A percentile compares a stretch with the other conserved stretches of the same genome.
These are phyloP conservation scores for Odontarrhena argentea DNA, from an alignment of 345 rosid species.

Conservation along the genomic window DNA sequence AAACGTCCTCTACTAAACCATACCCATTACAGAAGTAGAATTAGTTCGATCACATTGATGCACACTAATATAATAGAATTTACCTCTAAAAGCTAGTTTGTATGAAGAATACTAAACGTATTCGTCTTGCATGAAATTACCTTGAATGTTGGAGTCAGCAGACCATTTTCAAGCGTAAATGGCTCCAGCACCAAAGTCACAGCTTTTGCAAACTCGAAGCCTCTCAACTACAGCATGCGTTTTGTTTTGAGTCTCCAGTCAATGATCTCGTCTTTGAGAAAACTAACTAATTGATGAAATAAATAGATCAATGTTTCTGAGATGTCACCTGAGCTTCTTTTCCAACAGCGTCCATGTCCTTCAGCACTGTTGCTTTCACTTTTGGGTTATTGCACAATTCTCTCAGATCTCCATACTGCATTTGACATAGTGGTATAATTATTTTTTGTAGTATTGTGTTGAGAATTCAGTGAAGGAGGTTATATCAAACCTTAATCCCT, in stretches of 20 bases:
- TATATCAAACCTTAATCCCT: conserved; percentile 69
- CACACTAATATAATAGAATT: background rate
- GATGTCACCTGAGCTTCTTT: conserved; percentile 82
- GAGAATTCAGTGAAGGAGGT: conserved; percentile 9
- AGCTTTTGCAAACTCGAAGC: conserved; percentile 92
- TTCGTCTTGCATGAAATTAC: conserved; percentile 39
- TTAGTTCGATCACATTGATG: no score
- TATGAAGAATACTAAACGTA: conserved; percentile 2
- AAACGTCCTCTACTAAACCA: background rate
- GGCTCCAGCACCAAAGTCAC: conserved; percentile 85
- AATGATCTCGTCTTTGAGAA: conserved; percentile 6
- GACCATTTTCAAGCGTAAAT: conserved; percentile 78
- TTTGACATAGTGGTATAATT: conserved; percentile 12
- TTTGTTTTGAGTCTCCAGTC: background rate
- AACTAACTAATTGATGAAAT: background rate
- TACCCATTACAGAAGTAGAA: background rate
- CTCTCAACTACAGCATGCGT: conserved; percentile 52
- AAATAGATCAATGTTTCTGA: conserved; percentile 6
- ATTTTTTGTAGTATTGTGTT: conserved; percentile 11
- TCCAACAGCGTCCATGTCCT: conserved; percentile 85
- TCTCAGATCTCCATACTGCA: conserved; percentile 61
- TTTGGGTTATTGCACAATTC: conserved; percentile 77
- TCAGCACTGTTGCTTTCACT: conserved; percentile 69
- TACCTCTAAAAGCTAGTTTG: background rate
- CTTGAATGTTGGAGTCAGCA: conserved; percentile 95